A percentile compares a stretch with the other conserved stretches of the same genome.
These are phyloP conservation scores for Cryomyces minteri DNA, from an alignment of 495 filamentous ascomycete species.

Conservation along the genomic window DNA sequence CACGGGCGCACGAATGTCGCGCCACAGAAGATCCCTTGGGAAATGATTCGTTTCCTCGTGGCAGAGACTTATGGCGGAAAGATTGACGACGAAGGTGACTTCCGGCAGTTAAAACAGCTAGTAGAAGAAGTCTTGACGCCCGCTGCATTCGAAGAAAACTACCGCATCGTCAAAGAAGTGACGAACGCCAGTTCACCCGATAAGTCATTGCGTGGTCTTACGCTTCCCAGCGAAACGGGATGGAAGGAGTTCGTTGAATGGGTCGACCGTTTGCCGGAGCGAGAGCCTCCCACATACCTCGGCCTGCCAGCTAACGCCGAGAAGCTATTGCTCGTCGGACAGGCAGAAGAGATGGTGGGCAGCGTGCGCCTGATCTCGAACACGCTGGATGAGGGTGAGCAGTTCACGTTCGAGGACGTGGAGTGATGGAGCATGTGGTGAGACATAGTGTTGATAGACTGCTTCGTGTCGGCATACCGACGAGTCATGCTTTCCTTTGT, in stretches of 20 bases:
- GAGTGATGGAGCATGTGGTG: not conserved
- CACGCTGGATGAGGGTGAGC: constrained; percentile 85
- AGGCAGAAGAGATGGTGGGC: constrained; percentile 68
- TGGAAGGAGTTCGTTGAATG: constrained; percentile 78
- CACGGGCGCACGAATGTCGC: constrained; percentile 78
- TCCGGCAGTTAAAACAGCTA: constrained; percentile 45
- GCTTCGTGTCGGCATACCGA: too few relatives aligned
- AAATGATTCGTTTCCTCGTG: constrained; percentile 83
- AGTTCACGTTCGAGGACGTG: constrained; percentile 55
- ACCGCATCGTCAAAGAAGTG: constrained; percentile 61
- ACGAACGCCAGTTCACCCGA: constrained; percentile 13
- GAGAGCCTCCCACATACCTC: constrained; percentile 93
- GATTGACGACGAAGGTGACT: constrained; percentile 86
- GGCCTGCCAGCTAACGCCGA: constrained; percentile 92
- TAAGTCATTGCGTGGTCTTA: constrained; percentile 42
- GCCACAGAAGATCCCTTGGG: constrained; percentile 87
- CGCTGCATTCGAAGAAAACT: constrained; percentile 73
- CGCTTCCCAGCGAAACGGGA: constrained; percentile 58
- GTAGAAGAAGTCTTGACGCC: constrained; percentile 67
- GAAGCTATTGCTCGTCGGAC: constrained; percentile 80
- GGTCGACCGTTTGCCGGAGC: constrained; percentile 82
- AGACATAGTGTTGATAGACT: too few relatives aligned
- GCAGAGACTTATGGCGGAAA: constrained; percentile 95
- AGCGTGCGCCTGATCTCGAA: constrained; percentile 69
- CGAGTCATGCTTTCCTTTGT: too few relatives aligned